A percentile compares a stretch with the other conserved stretches of the same genome.
Evolutionary conservation across 441 rosid species (phyloP).

Genomic region (Macaranga tanarius): DNA sequence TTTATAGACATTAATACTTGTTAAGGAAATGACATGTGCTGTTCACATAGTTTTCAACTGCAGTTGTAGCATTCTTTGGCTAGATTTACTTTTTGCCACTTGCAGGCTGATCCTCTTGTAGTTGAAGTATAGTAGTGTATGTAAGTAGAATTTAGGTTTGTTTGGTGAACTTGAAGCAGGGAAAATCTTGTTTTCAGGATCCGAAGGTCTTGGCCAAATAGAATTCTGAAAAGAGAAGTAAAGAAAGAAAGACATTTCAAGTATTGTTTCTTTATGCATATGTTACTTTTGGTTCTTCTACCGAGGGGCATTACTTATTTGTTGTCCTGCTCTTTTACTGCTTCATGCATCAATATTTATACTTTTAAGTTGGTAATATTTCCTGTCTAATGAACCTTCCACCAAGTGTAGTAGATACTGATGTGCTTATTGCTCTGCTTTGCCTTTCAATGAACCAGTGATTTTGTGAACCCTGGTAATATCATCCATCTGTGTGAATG

Average conservation of each 20-base stretch:
- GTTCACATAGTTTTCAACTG: constrained; percentile 10
- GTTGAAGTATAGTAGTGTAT: neutral
- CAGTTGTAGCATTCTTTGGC: neutral
- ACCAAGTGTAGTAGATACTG: constrained; percentile 8
- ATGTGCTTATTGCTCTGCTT: neutral
- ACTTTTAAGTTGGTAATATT: constrained; percentile 6
- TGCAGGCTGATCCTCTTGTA: neutral
- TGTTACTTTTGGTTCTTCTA: neutral
- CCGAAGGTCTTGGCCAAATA: neutral
- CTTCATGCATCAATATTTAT: neutral
- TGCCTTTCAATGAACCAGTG: neutral
- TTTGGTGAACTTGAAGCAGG: neutral
- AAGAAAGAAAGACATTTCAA: neutral
- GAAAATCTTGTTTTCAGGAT: neutral
- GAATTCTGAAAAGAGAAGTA: neutral
- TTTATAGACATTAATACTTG: neutral
- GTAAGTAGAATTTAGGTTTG: neutral
- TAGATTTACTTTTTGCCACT: neutral
- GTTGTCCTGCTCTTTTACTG: neutral
- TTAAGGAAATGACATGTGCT: constrained; percentile 9
- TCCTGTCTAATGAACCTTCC: neutral
- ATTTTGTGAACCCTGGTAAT: neutral
- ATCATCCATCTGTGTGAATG: neutral
- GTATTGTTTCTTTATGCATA: too few relatives aligned
- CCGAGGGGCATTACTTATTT: neutral